Evolutionary conservation across 495 filamentous ascomycete genomes (phyloP).

Genomic region (Hyphodiscus hymeniophilus): DNA sequence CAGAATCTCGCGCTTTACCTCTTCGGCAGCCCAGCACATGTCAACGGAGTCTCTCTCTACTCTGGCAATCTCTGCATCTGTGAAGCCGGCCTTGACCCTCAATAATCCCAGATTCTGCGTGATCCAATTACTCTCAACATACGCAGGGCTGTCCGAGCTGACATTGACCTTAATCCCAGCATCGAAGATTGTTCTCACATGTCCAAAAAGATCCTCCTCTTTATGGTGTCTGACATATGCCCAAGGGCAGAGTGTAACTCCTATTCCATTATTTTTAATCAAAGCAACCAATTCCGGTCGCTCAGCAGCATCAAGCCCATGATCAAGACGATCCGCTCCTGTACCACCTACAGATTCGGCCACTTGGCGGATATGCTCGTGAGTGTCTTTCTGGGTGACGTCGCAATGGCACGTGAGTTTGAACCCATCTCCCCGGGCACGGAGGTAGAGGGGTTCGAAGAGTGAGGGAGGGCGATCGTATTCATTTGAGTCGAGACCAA

Average conservation of each 20-base stretch:
- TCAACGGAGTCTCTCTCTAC: constrained; percentile 5
- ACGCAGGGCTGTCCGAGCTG: constrained; percentile 71
- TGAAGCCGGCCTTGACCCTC: neutral
- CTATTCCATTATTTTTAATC: constrained; percentile 41
- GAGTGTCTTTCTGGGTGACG: constrained; percentile 64
- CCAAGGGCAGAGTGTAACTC: constrained; percentile 63
- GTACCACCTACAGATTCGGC: constrained; percentile 44
- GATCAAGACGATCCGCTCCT: constrained; percentile 49
- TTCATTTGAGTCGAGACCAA: constrained; percentile 64
- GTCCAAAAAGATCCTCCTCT: constrained; percentile 43
- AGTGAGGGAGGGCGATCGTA: constrained; percentile 50
- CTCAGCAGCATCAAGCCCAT: constrained; percentile 57
- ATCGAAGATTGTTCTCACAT: constrained; percentile 54
- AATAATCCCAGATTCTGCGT: constrained; percentile 4
- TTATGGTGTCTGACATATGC: constrained; percentile 59
- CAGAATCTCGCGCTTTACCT: neutral
- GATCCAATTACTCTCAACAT: constrained; percentile 27
- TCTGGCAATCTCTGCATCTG: constrained; percentile 6
- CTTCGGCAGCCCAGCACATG: constrained; percentile 9
- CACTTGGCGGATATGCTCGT: constrained; percentile 52
- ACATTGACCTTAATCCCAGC: constrained; percentile 56
- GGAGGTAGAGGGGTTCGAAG: constrained; percentile 48
- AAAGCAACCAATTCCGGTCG: constrained; percentile 46
- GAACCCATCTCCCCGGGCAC: constrained; percentile 42
- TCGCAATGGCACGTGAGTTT: constrained; percentile 50